Evolutionary conservation across 2,329 filamentous ascomycete genomes (phyloP).

Genomic region (Penicillium sp.): DNA sequence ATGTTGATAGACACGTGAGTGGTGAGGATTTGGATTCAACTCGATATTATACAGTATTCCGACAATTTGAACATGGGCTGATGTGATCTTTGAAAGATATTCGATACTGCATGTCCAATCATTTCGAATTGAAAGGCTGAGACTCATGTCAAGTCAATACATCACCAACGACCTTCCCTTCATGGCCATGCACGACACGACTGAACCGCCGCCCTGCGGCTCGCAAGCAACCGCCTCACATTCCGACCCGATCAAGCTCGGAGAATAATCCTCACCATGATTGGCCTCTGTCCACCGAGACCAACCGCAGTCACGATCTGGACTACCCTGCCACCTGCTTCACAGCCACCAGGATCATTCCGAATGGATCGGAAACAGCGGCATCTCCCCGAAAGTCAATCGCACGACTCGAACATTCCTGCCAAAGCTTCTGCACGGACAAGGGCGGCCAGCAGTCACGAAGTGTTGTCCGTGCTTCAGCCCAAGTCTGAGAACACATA

Average conservation of each 20-base stretch:
- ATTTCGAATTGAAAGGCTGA: too few relatives aligned
- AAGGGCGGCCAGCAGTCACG: neutral
- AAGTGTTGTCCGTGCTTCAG: too few relatives aligned
- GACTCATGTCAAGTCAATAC: too few relatives aligned
- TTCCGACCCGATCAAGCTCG: slow-evolving; percentile 12
- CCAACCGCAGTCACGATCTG: slow-evolving; percentile 14
- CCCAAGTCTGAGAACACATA: neutral
- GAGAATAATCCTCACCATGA: slow-evolving; percentile 14
- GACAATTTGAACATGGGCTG: neutral
- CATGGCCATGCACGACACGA: neutral
- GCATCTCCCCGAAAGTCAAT: too few relatives aligned
- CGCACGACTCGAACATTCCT: too few relatives aligned
- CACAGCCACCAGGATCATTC: slow-evolving; percentile 13
- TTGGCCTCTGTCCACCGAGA: slow-evolving; percentile 12
- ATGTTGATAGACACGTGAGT: slow-evolving; percentile 1
- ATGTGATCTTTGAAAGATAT: too few relatives aligned
- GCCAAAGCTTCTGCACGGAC: slow-evolving; percentile 1
- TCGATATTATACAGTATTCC: too few relatives aligned
- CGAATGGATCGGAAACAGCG: slow-evolving; percentile 3
- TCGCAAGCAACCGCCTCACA: slow-evolving; percentile 12
- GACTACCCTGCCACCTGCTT: slow-evolving; percentile 8
- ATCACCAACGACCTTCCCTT: neutral
- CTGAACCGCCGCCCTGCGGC: slow-evolving; percentile 3
- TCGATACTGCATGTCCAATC: too few relatives aligned
- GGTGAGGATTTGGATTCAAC: too few relatives aligned